These are phyloP conservation scores for Suillus alpinus DNA, from an alignment of 768 basidiomycete genomes.

Conservation along the genomic window DNA sequence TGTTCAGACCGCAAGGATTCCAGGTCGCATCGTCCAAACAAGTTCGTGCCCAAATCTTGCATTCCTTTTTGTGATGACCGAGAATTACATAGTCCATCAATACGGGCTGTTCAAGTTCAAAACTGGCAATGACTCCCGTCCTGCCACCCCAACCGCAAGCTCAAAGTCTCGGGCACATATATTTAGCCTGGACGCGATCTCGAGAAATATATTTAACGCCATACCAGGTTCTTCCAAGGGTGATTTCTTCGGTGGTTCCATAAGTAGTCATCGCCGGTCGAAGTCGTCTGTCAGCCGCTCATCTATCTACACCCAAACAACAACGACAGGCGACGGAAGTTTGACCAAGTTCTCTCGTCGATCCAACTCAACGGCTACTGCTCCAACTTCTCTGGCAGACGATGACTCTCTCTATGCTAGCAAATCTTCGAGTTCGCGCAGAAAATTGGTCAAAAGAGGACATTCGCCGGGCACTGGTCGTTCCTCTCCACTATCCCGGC, in stretches of 20 bases:
- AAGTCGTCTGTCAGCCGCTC: slow-evolving; percentile 73
- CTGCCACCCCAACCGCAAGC: slow-evolving; percentile 79
- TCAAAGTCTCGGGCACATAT: slow-evolving; percentile 77
- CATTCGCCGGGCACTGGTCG: slow-evolving; percentile 39
- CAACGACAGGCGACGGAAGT: slow-evolving; percentile 64
- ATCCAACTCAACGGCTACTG: slow-evolving; percentile 62
- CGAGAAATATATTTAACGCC: slow-evolving; percentile 79
- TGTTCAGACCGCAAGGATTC: slow-evolving; percentile 72
- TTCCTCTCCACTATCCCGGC: slow-evolving; percentile 33
- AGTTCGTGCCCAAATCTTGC: slow-evolving; percentile 49
- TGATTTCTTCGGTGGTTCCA: slow-evolving; percentile 75
- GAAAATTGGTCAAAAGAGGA: slow-evolving; percentile 44
- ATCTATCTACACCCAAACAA: slow-evolving; percentile 70
- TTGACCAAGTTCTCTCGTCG: slow-evolving; percentile 71
- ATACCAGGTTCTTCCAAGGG: slow-evolving; percentile 66
- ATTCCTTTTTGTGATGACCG: neutral
- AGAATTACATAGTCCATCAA: slow-evolving; percentile 62
- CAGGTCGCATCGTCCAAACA: slow-evolving; percentile 73
- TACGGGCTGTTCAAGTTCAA: slow-evolving; percentile 87
- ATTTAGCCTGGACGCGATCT: slow-evolving; percentile 87
- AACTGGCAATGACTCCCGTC: slow-evolving; percentile 73
- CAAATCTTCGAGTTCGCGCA: slow-evolving; percentile 44
- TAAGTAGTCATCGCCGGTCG: slow-evolving; percentile 63
- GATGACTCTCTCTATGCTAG: slow-evolving; percentile 54
- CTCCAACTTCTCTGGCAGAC: slow-evolving; percentile 64